Conservation (phyloP, 2,329 filamentous ascomycete species). For the Periconia sp. region DNA sequence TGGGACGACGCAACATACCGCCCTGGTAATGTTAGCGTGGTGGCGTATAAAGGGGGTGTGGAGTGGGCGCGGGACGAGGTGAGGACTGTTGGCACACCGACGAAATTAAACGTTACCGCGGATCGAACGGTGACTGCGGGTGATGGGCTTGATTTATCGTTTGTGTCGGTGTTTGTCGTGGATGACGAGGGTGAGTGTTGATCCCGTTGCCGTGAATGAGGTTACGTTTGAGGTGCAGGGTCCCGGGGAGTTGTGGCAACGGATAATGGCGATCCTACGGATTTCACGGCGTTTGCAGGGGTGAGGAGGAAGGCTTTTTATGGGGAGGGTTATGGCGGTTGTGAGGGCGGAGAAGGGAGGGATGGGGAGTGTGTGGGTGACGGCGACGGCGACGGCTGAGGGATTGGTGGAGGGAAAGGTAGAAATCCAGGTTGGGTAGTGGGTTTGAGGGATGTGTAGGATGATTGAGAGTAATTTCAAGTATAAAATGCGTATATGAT, state of each 20-base stretch:
- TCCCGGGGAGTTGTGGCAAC: slow-evolving; percentile 11
- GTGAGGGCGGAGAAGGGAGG: slow-evolving; percentile 16
- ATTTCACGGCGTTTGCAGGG: slow-evolving; percentile 25
- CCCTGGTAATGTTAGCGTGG: slow-evolving; percentile 52
- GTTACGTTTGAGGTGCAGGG: slow-evolving; percentile 43
- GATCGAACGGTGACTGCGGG: slow-evolving; percentile 47
- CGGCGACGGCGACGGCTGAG: slow-evolving; percentile 23
- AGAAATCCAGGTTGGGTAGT: neutral
- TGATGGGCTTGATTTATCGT: slow-evolving; percentile 51
- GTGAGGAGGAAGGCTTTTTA: slow-evolving; percentile 26
- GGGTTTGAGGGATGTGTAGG: neutral
- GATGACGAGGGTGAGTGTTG: slow-evolving; percentile 48
- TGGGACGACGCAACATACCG: slow-evolving; percentile 56
- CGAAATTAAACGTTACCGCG: slow-evolving; percentile 42
- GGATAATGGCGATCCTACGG: slow-evolving; percentile 28
- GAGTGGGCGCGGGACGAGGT: slow-evolving; percentile 50
- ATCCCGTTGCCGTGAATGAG: slow-evolving; percentile 47
- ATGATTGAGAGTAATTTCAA: slow-evolving; percentile 2
- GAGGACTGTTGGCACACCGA: slow-evolving; percentile 46
- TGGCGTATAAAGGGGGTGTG: slow-evolving; percentile 51
- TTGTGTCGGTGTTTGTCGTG: slow-evolving; percentile 49
- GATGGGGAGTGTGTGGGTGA: slow-evolving; percentile 12
- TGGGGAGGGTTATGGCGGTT: slow-evolving; percentile 27
- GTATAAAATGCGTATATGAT: no score
- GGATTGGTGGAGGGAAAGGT: slow-evolving; percentile 5